Evolutionary conservation across 169 alveolate species (phyloP).

Genomic region (Babesia microti): DNA sequence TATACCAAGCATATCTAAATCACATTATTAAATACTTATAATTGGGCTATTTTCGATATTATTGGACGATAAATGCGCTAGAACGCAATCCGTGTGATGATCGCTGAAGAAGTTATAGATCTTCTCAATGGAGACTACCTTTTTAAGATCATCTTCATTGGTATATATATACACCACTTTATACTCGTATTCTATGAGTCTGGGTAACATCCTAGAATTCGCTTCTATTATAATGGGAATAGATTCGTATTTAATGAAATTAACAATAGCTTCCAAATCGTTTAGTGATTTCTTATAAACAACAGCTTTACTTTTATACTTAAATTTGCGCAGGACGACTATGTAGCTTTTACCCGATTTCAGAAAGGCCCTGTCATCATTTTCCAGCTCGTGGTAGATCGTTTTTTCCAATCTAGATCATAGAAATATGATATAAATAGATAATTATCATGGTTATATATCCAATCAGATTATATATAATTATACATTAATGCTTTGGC

Average conservation of each 20-base stretch:
- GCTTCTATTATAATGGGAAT: conserved; percentile 35
- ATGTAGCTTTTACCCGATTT: background rate
- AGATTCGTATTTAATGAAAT: conserved; percentile 14
- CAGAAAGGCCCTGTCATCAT: background rate
- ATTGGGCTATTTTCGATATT: no score
- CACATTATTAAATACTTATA: no score
- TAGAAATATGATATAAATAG: background rate
- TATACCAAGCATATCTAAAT: no score
- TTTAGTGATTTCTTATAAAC: conserved; percentile 5
- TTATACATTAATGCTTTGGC: background rate
- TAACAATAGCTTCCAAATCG: conserved; percentile 5
- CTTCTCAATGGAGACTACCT: no score
- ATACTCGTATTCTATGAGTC: conserved; percentile 19
- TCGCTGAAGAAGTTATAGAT: no score
- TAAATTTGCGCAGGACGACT: background rate
- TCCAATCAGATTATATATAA: background rate
- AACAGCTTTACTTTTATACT: background rate
- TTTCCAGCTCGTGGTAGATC: background rate
- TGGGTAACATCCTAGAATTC: conserved; percentile 32
- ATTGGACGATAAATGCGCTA: no score
- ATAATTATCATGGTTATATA: background rate
- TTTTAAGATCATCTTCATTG: conserved; percentile 18
- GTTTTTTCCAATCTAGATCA: conserved; percentile 1
- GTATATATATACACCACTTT: conserved; percentile 32
- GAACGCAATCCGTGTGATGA: no score